phyloP scores from a whole-genome alignment of 257 asterid genomes.

The Nicotiana obtusifolia region DNA sequence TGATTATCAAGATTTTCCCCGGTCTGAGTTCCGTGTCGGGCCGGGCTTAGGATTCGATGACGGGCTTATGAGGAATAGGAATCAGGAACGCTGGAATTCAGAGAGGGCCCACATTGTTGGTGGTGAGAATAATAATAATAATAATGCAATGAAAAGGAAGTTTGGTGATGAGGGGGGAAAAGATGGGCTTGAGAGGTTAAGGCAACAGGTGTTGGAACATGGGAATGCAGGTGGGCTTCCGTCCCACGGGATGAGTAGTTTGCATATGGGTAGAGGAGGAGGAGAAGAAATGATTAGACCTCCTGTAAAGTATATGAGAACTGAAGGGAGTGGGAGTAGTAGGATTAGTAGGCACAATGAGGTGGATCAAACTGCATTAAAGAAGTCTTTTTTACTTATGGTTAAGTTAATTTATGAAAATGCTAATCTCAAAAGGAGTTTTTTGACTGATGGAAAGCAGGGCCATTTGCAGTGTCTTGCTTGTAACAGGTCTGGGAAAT shows the following conservation, averaged over 20 bases:
- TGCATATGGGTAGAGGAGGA: constrained; percentile 34
- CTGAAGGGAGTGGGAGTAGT: constrained; percentile 4
- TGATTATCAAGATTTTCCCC: constrained; percentile 60
- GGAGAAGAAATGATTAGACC: constrained; percentile 57
- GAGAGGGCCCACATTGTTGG: constrained; percentile 23
- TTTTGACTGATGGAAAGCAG: constrained; percentile 14
- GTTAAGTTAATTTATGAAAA: constrained; percentile 9
- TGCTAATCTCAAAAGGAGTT: constrained; percentile 9
- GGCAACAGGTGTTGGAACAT: constrained; percentile 83
- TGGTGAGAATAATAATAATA: constrained; percentile 10
- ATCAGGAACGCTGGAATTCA: constrained; percentile 41
- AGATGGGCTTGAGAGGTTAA: constrained; percentile 82
- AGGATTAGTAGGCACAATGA: constrained; percentile 11
- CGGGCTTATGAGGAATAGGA: constrained; percentile 27
- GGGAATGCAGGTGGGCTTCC: constrained; percentile 46
- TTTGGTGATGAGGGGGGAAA: constrained; percentile 62
- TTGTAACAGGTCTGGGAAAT: constrained; percentile 15
- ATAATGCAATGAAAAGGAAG: constrained; percentile 59
- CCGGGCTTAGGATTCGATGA: constrained; percentile 44
- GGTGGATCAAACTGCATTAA: constrained; percentile 16
- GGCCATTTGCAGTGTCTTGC: constrained; percentile 14
- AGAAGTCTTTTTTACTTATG: constrained; percentile 11
- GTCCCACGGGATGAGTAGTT: constrained; percentile 40
- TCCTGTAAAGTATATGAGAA: constrained; percentile 46
- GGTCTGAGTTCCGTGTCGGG: constrained; percentile 33